Conservation (phyloP, 2,329 filamentous ascomycete species). For the Cercospora sp. region DNA sequence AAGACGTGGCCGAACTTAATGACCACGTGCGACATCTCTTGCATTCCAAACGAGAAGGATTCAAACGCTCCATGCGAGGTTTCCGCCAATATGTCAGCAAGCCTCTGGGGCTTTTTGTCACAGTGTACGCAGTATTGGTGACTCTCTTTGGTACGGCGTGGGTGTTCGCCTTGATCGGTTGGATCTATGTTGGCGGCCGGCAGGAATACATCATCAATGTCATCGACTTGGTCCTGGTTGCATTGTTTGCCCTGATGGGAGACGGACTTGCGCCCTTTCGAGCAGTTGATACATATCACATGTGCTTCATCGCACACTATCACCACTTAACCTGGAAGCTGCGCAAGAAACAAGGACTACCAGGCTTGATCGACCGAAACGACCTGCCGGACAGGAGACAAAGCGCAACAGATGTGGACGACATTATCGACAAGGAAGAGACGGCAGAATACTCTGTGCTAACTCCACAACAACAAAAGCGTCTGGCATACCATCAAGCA, state of each 20-base stretch:
- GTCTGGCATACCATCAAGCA: conserved; percentile 72
- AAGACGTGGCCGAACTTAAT: conserved; percentile 75
- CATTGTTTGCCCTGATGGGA: conserved; percentile 63
- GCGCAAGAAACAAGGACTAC: conserved; percentile 62
- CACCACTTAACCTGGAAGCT: conserved; percentile 64
- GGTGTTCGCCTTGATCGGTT: conserved; percentile 86
- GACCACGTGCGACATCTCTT: conserved; percentile 87
- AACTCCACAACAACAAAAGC: conserved; percentile 64
- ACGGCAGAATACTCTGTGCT: conserved; percentile 61
- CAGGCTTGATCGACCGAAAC: conserved; percentile 66
- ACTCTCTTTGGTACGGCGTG: conserved; percentile 83
- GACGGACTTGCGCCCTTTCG: conserved; percentile 69
- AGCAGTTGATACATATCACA: conserved; percentile 80
- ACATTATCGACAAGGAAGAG: conserved; percentile 50
- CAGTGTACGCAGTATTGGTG: conserved; percentile 78
- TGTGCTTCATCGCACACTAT: conserved; percentile 78
- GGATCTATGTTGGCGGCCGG: conserved; percentile 76
- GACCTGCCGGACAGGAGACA: conserved; percentile 58
- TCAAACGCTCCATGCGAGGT: conserved; percentile 76
- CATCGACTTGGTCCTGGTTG: conserved; percentile 61
- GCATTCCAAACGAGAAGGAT: conserved; percentile 75
- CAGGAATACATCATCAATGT: conserved; percentile 63
- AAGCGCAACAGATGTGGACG: conserved; percentile 36
- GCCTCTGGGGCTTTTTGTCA: conserved; percentile 78
- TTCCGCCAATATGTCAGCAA: conserved; percentile 77